These are phyloP conservation scores for Fragosphaeria purpurea DNA, from an alignment of 2,329 filamentous ascomycete genomes.

Conservation along the genomic window DNA sequence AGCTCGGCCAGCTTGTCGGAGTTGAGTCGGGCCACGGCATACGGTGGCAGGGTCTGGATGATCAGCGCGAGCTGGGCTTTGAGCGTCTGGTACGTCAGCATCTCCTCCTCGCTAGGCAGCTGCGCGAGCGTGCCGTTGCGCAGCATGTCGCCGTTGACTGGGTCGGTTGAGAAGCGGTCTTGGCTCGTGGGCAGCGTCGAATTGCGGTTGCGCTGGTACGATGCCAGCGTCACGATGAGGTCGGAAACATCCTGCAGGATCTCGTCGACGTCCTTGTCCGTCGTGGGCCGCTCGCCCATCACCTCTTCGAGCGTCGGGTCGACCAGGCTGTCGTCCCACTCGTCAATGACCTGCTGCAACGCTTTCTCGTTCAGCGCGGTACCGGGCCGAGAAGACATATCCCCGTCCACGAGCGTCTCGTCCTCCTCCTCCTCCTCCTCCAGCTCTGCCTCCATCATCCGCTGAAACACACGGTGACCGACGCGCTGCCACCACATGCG, in stretches of 20 bases:
- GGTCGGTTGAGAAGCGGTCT: constrained; percentile 49
- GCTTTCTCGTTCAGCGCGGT: constrained; percentile 36
- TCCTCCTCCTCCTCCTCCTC: constrained; percentile 27
- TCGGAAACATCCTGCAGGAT: constrained; percentile 65
- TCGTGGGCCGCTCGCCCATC: constrained; percentile 39
- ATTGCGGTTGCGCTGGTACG: constrained; percentile 71
- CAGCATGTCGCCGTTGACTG: constrained; percentile 57
- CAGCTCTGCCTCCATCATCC: constrained; percentile 46
- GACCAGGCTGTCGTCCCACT: constrained; percentile 47
- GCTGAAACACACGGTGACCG: constrained; percentile 56
- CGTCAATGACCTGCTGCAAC: constrained; percentile 44
- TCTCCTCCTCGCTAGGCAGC: constrained; percentile 51
- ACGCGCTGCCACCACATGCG: constrained; percentile 68
- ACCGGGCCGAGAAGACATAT: background rate
- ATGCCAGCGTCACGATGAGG: constrained; percentile 64
- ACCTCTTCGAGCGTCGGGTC: constrained; percentile 48
- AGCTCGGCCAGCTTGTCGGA: constrained; percentile 77
- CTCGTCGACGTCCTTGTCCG: constrained; percentile 56
- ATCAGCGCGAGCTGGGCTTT: constrained; percentile 66
- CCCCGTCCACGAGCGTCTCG: constrained; percentile 15
- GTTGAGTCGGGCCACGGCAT: constrained; percentile 75
- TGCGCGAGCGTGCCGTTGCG: constrained; percentile 55
- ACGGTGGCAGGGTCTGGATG: constrained; percentile 67
- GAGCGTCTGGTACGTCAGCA: constrained; percentile 58
- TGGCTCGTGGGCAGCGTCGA: constrained; percentile 56